Evolutionary conservation across 1,284 basidiomycete species (phyloP).

Genomic region (Cryptococcus sp.): DNA sequence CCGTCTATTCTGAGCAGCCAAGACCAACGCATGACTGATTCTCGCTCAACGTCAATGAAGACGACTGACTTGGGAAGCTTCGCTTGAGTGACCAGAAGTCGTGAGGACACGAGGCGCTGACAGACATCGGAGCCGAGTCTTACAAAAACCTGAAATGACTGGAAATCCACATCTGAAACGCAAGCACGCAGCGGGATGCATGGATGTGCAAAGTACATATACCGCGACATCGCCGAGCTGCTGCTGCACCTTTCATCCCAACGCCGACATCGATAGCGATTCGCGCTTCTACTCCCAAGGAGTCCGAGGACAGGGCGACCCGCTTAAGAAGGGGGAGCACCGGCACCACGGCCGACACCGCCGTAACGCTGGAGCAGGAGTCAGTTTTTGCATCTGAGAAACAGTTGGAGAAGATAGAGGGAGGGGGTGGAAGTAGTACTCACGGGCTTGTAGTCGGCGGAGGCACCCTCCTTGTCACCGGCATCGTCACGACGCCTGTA

Average conservation of each 20-base stretch:
- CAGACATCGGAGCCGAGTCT: no score
- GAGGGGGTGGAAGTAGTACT: slow-evolving; percentile 15
- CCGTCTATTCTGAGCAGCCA: no score
- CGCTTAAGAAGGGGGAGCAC: slow-evolving; percentile 66
- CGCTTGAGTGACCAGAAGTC: no score
- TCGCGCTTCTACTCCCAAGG: neutral
- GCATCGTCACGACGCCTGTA: slow-evolving; percentile 71
- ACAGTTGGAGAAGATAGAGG: neutral
- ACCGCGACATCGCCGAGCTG: neutral
- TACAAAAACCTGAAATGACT: no score
- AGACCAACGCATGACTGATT: no score
- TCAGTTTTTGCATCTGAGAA: neutral
- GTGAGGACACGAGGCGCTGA: no score
- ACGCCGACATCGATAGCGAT: neutral
- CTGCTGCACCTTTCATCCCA: slow-evolving; percentile 35
- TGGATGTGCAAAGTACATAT: slow-evolving; percentile 2
- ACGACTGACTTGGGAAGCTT: no score
- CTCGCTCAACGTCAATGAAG: no score
- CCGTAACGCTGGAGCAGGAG: slow-evolving; percentile 61
- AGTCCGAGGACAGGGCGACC: neutral
- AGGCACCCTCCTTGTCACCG: slow-evolving; percentile 65
- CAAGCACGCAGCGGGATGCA: slow-evolving; percentile 11
- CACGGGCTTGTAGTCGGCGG: slow-evolving; percentile 74
- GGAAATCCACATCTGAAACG: no score
- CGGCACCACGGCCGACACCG: slow-evolving; percentile 84